phyloP scores from a whole-genome alignment of 257 asterid genomes.

The Lycium ferocissimum region DNA sequence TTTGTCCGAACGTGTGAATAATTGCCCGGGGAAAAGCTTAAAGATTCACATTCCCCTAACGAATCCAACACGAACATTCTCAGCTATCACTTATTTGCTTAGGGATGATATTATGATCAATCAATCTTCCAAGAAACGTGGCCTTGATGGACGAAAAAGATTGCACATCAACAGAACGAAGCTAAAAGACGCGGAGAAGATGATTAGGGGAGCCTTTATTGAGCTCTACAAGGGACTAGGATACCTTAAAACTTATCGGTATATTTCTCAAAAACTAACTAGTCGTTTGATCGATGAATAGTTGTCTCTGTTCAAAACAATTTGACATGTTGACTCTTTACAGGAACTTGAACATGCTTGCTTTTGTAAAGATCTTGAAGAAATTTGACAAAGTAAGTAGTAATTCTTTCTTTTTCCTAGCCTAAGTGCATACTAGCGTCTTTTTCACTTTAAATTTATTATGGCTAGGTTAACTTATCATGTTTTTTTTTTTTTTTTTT shows the following conservation, averaged over 20 bases:
- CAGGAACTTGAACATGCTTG: constrained; percentile 93
- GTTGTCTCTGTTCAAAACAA: background rate
- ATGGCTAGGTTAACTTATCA: constrained; percentile 37
- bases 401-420: background rate
- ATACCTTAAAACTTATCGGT: constrained; percentile 88
- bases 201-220: constrained; percentile 83
- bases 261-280: background rate
- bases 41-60: constrained; percentile 81
- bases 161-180: constrained; percentile 68
- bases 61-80: constrained; percentile 76
- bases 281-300: background rate
- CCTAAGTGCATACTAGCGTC: background rate
- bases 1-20: constrained; percentile 52
- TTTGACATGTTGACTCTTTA: background rate
- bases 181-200: constrained; percentile 87
- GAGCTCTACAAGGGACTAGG: constrained; percentile 92
- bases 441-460: background rate
- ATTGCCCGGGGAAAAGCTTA: constrained; percentile 65
- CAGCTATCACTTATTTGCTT: constrained; percentile 74
- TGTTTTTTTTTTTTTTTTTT: background rate
- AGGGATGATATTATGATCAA: constrained; percentile 75
- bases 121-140: constrained; percentile 76
- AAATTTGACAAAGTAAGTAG: constrained; percentile 87
- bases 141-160: constrained; percentile 51
- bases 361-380: constrained; percentile 92